Percentiles rank a stretch among this genome's conserved stretches.
These are phyloP conservation scores for Chlamydomonas sphaeroides DNA, from an alignment of 139 green algal genomes.

Conservation along the genomic window DNA sequence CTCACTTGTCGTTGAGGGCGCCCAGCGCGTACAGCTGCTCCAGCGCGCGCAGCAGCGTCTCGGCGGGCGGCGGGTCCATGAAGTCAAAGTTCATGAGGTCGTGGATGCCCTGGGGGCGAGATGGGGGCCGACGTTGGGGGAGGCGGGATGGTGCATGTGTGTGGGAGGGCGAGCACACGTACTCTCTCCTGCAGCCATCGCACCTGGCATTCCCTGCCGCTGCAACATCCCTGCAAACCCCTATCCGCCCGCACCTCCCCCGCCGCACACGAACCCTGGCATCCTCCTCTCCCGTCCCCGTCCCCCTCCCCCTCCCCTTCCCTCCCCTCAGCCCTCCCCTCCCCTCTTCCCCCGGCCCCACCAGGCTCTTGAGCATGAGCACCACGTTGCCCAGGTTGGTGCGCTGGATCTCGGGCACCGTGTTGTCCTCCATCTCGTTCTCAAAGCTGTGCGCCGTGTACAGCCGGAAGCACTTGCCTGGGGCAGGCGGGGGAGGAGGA, in stretches of 20 bases:
- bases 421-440: slow-evolving; percentile 98
- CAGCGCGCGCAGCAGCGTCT: slow-evolving; percentile 93
- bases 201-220: too few species aligned
- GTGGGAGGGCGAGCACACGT: too few species aligned
- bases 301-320: too few species aligned
- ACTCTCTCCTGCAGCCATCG: too few species aligned
- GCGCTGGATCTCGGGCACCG: slow-evolving; percentile 96
- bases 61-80: slow-evolving; percentile 89
- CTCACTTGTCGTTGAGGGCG: slow-evolving; percentile 90
- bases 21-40: slow-evolving; percentile 98
- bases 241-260: too few species aligned
- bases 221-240: too few species aligned
- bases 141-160: too few species aligned
- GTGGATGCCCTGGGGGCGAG: slow-evolving; percentile 78
- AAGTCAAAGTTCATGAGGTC: slow-evolving; percentile 95
- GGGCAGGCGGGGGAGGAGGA: not conserved
- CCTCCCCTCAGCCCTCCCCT: too few species aligned
- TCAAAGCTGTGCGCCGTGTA: slow-evolving; percentile 95
- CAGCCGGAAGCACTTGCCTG: slow-evolving; percentile 97
- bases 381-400: slow-evolving; percentile 88
- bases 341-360: too few species aligned
- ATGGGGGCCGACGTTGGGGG: not conserved
- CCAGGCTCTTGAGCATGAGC: slow-evolving; percentile 91
- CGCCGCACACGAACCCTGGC: too few species aligned
- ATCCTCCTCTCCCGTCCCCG: too few species aligned